Evolutionary conservation across 2,329 filamentous ascomycete species (phyloP).

Genomic region (Ceratocystis colombiana): DNA sequence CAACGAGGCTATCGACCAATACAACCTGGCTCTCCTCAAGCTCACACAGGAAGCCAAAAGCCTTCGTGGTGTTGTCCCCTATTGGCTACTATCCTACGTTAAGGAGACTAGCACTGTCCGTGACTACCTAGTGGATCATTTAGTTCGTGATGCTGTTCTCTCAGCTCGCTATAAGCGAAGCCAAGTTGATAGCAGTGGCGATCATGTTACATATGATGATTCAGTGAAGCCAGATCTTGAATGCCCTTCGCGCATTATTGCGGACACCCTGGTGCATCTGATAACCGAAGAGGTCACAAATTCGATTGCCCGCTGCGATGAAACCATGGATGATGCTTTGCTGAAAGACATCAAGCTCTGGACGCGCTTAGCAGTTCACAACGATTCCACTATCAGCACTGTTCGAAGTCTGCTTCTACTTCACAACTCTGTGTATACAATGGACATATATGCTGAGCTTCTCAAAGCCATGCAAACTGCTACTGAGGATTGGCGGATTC

Average conservation of each 20-base stretch:
- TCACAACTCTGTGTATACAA: conserved; percentile 14
- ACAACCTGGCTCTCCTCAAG: background rate
- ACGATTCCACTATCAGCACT: conserved; percentile 5
- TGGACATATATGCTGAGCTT: conserved; percentile 2
- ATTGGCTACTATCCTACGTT: conserved; percentile 14
- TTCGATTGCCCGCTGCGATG: background rate
- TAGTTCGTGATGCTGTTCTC: background rate
- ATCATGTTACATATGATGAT: background rate
- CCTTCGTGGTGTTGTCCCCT: background rate
- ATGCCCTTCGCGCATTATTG: background rate
- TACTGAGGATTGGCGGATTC: conserved; percentile 5
- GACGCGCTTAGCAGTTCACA: conserved; percentile 13
- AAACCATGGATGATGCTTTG: too few species aligned
- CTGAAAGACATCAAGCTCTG: conserved; percentile 3
- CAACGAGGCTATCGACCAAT: background rate
- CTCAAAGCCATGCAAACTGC: background rate
- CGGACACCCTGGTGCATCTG: background rate
- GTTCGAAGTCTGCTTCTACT: conserved; percentile 4
- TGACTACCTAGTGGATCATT: background rate
- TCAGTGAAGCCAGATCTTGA: background rate
- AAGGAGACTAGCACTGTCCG: background rate
- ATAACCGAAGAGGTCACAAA: background rate
- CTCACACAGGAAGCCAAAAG: background rate
- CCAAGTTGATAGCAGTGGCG: background rate
- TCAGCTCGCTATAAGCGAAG: conserved; percentile 1